phyloP scores from a whole-genome alignment of 2,329 filamentous ascomycete species.

The Xylaria sp. region DNA sequence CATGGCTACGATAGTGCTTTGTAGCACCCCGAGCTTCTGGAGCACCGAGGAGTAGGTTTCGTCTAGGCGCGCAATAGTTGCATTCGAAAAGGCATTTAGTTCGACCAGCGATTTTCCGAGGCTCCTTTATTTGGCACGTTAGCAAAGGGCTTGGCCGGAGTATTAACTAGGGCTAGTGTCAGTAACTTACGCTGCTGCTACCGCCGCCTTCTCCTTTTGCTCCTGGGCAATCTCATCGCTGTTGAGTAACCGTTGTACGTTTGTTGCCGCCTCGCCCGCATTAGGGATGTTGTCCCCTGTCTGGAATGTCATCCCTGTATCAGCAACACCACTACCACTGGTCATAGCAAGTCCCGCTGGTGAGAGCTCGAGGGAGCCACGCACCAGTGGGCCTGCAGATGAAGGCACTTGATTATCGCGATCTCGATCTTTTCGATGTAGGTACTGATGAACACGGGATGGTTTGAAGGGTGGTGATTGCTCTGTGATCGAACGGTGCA shows the following conservation, averaged over 20 bases:
- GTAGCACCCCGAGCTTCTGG: constrained; percentile 73
- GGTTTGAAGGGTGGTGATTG: constrained; percentile 58
- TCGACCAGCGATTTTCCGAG: constrained; percentile 63
- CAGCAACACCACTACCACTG: constrained; percentile 50
- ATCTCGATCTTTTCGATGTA: constrained; percentile 52
- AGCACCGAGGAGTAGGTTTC: constrained; percentile 79
- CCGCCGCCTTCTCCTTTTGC: constrained; percentile 56
- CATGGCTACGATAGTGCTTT: constrained; percentile 71
- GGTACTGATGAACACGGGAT: constrained; percentile 52
- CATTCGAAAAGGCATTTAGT: constrained; percentile 69
- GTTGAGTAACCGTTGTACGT: constrained; percentile 39
- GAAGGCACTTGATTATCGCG: constrained; percentile 49
- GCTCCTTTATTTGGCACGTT: constrained; percentile 54
- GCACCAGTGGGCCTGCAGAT: constrained; percentile 48
- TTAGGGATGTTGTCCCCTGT: constrained; percentile 43
- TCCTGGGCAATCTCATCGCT: constrained; percentile 56
- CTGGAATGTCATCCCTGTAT: constrained; percentile 55
- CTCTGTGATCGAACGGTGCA: constrained; percentile 67
- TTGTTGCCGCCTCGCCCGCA: constrained; percentile 36
- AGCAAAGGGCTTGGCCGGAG: constrained; percentile 36
- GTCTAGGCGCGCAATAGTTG: constrained; percentile 74
- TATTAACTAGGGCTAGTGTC: neutral
- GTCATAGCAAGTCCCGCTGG: constrained; percentile 60
- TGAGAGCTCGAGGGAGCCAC: constrained; percentile 59
- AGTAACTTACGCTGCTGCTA: constrained; percentile 55